Percentiles rank a stretch among this genome's conserved stretches.
Evolutionary conservation across 2,329 filamentous ascomycete species (phyloP).

Genomic region (Sporothrix brasiliensis): DNA sequence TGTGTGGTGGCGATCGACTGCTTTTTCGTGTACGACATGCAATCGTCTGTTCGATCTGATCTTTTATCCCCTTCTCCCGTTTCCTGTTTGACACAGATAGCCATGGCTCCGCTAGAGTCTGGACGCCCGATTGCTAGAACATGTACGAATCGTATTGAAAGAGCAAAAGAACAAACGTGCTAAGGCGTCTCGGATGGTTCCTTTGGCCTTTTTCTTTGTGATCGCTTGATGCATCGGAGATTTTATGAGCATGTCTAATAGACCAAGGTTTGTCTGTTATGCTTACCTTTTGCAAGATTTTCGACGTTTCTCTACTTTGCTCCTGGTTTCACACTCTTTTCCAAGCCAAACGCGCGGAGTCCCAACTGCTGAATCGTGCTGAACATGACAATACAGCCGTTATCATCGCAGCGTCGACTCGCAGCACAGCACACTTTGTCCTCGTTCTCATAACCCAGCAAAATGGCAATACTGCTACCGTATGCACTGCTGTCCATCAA

Average conservation of each 20-base stretch:
- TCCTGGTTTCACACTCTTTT: conserved; percentile 25
- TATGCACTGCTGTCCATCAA: neutral
- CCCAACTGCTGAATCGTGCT: neutral
- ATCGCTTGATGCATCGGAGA: conserved; percentile 12
- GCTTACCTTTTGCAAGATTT: neutral
- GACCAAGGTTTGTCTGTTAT: neutral
- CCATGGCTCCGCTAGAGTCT: neutral
- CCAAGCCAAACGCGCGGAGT: neutral
- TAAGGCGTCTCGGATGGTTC: neutral
- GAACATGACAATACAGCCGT: neutral
- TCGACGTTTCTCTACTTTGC: neutral
- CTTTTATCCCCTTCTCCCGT: neutral
- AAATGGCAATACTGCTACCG: neutral
- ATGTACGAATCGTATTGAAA: neutral
- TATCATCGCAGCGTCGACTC: neutral
- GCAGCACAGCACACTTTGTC: neutral
- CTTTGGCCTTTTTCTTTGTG: neutral
- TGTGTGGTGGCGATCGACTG: neutral
- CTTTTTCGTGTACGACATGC: neutral
- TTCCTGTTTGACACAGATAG: neutral
- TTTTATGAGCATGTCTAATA: neutral
- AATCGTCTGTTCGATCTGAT: conserved; percentile 12
- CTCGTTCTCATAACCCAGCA: neutral
- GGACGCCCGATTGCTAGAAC: neutral
- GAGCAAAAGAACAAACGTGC: neutral